Conservation (phyloP, 257 asterid species). For the Nicotiana obtusifolia region DNA sequence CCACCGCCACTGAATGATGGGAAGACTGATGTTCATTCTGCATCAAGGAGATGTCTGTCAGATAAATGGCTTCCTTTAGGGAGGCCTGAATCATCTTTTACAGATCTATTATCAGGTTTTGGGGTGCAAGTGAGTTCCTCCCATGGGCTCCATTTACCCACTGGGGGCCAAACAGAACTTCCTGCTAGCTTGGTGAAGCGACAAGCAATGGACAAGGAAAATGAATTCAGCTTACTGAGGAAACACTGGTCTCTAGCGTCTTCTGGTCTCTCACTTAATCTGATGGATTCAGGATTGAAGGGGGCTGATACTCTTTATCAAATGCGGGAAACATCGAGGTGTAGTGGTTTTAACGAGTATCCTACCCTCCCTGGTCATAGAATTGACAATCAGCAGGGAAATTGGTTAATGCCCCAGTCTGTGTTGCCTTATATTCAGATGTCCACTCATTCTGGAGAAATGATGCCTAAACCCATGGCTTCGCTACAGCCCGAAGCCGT, state of each 20-base stretch:
- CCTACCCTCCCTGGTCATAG: constrained; percentile 41
- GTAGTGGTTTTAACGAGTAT: constrained; percentile 42
- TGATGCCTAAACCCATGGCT: constrained; percentile 34
- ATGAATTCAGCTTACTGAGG: constrained; percentile 30
- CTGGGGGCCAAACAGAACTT: constrained; percentile 37
- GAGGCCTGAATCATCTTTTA: constrained; percentile 63
- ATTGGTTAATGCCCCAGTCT: constrained; percentile 86
- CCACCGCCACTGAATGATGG: constrained; percentile 53
- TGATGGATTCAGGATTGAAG: constrained; percentile 55
- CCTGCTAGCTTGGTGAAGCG: constrained; percentile 23
- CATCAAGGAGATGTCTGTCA: constrained; percentile 45
- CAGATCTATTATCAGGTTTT: constrained; percentile 74
- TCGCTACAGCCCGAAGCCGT: constrained; percentile 34
- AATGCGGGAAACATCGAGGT: constrained; percentile 37
- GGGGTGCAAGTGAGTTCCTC: constrained; percentile 48
- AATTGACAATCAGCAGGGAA: constrained; percentile 47
- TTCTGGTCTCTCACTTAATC: constrained; percentile 59
- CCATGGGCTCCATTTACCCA: constrained; percentile 32
- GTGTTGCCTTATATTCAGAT: constrained; percentile 41
- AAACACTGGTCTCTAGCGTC: constrained; percentile 52
- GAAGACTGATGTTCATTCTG: constrained; percentile 36
- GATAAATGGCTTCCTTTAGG: constrained; percentile 62
- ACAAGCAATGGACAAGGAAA: constrained; percentile 45
- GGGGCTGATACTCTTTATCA: constrained; percentile 36
- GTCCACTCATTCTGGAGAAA: constrained; percentile 51